Conservation (phyloP, 495 filamentous ascomycete species). For the Podospora pseudoanserina region DNA sequence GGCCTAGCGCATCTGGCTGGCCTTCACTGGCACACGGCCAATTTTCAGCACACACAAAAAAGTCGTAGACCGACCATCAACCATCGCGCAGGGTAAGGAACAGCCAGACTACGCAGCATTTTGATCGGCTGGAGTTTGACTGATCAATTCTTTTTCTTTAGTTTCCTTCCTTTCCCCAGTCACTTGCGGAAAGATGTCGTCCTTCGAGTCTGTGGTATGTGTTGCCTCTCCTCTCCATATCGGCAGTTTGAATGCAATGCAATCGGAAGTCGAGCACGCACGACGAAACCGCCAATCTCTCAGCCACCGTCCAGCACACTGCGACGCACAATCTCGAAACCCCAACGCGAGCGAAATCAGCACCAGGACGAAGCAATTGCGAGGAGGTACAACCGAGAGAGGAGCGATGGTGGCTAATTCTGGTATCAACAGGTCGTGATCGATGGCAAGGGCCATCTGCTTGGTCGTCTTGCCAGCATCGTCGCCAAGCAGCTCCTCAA, state of each 20-base stretch:
- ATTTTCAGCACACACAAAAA: slow-evolving; percentile 40
- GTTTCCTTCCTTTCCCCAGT: slow-evolving; percentile 32
- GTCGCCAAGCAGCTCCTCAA: slow-evolving; percentile 99
- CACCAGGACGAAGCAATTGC: slow-evolving; percentile 4
- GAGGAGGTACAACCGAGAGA: background rate
- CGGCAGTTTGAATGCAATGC: background rate
- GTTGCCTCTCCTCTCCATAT: slow-evolving; percentile 23
- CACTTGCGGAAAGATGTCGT: slow-evolving; percentile 77
- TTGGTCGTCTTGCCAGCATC: slow-evolving; percentile 96
- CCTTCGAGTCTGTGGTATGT: slow-evolving; percentile 96
- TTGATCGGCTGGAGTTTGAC: slow-evolving; percentile 38
- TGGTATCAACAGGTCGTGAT: slow-evolving; percentile 71
- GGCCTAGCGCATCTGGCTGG: slow-evolving; percentile 35
- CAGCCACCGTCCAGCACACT: slow-evolving; percentile 1
- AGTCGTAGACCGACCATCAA: slow-evolving; percentile 36
- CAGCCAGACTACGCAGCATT: slow-evolving; percentile 32
- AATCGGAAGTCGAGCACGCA: slow-evolving; percentile 7
- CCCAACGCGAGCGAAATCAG: background rate
- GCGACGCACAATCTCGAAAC: slow-evolving; percentile 3
- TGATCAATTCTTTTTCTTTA: slow-evolving; percentile 36
- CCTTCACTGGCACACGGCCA: slow-evolving; percentile 32
- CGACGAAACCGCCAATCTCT: slow-evolving; percentile 1
- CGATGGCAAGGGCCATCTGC: slow-evolving; percentile 99
- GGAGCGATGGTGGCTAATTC: slow-evolving; percentile 24
- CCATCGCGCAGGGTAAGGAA: slow-evolving; percentile 38